Conservation (phyloP, 208 protist genomes). For the Leishmania braziliensis region DNA sequence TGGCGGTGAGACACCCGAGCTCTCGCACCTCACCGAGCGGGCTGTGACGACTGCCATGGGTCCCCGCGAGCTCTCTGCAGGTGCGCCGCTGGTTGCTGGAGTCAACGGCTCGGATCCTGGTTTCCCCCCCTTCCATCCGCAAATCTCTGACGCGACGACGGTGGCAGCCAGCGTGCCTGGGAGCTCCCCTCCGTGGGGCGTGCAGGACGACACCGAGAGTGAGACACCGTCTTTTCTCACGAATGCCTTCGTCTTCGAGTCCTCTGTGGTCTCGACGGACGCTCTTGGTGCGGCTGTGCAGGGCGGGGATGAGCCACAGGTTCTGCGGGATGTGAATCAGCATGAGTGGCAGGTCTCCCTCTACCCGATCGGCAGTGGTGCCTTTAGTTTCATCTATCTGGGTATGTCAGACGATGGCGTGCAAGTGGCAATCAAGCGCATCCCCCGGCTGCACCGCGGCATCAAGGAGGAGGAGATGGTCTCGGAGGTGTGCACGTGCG, state of each 20-base stretch:
- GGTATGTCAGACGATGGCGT: constrained; percentile 71
- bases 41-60: constrained; percentile 27
- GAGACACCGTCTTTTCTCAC: constrained; percentile 33
- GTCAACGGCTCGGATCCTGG: constrained; percentile 1
- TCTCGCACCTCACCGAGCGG: constrained; percentile 25
- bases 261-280: constrained; percentile 17
- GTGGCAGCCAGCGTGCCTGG: constrained; percentile 17
- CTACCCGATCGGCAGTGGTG: constrained; percentile 63
- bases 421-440: constrained; percentile 86
- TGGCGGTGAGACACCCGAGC: constrained; percentile 22
- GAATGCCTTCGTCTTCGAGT: constrained; percentile 32
- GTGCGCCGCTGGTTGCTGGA: background rate
- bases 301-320: constrained; percentile 46
- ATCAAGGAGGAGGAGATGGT: constrained; percentile 67
- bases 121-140: constrained; percentile 12
- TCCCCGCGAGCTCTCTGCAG: background rate
- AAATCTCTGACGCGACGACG: background rate
- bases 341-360: constrained; percentile 65
- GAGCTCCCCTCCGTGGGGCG: constrained; percentile 13
- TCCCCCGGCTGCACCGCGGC: constrained; percentile 58
- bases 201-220: constrained; percentile 11
- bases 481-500: constrained; percentile 62
- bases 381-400: constrained; percentile 75
- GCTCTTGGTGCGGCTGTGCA: constrained; percentile 25
- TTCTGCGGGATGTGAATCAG: constrained; percentile 57